Conservation (phyloP, 2,329 filamentous ascomycete genomes). For the Helminthosporium solani region DNA sequence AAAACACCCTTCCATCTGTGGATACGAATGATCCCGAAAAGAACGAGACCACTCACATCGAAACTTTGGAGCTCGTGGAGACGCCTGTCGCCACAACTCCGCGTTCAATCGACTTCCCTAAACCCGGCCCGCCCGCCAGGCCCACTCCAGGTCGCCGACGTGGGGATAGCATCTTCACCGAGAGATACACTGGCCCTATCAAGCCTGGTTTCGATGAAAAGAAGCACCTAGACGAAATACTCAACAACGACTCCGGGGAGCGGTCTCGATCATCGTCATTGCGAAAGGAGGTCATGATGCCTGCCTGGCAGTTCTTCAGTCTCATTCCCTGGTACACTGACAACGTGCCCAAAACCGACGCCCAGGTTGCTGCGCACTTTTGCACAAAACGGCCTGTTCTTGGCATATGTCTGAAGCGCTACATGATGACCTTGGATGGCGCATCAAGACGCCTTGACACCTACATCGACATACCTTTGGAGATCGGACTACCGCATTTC, state of each 20-base stretch:
- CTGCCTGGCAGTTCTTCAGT: constrained; percentile 96
- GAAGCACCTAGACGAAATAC: constrained; percentile 45
- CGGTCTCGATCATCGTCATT: constrained; percentile 44
- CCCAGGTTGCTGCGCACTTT: constrained; percentile 86
- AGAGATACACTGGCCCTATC: constrained; percentile 40
- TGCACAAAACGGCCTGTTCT: constrained; percentile 79
- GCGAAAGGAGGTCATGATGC: constrained; percentile 85
- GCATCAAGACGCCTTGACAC: constrained; percentile 72
- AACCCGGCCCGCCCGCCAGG: constrained; percentile 18
- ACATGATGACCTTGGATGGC: constrained; percentile 71
- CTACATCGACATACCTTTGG: constrained; percentile 86
- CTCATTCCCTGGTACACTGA: constrained; percentile 92
- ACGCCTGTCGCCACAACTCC: constrained; percentile 40
- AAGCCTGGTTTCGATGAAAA: constrained; percentile 51
- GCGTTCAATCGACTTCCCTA: constrained; percentile 24
- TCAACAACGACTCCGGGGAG: constrained; percentile 33
- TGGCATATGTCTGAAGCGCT: constrained; percentile 90
- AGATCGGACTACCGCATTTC: constrained; percentile 82
- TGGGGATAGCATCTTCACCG: constrained; percentile 53
- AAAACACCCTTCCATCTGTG: constrained; percentile 58
- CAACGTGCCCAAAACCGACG: constrained; percentile 63
- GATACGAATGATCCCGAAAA: constrained; percentile 39
- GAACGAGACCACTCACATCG: constrained; percentile 44
- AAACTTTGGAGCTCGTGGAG: constrained; percentile 45
- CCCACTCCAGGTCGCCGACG: constrained; percentile 41